Evolutionary conservation across 495 filamentous ascomycete genomes (phyloP).

Genomic region (Penicillium cinerascens): DNA sequence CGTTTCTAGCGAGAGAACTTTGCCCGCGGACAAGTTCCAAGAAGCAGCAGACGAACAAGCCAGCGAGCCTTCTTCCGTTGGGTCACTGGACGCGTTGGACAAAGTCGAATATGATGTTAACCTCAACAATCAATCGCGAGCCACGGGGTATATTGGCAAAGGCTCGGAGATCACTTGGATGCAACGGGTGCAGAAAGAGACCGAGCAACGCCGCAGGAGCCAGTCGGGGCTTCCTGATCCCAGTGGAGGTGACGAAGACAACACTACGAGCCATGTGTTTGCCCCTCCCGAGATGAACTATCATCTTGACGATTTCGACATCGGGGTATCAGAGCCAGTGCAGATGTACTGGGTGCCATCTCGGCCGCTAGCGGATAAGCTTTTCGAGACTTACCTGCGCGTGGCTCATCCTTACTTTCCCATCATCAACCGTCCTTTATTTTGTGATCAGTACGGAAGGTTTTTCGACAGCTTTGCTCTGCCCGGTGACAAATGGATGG

Average conservation of each 20-base stretch:
- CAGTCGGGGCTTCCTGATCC: background rate
- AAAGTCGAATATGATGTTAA: constrained; percentile 54
- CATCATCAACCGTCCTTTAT: constrained; percentile 47
- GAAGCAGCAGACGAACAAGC: background rate
- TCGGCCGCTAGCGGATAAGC: constrained; percentile 42
- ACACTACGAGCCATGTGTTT: constrained; percentile 6
- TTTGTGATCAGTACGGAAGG: constrained; percentile 31
- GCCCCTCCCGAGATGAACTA: constrained; percentile 40
- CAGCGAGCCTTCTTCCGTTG: constrained; percentile 43
- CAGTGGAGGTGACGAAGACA: constrained; percentile 7
- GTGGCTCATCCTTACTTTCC: constrained; percentile 56
- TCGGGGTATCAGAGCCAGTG: constrained; percentile 39
- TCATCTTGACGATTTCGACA: constrained; percentile 53
- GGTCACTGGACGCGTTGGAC: constrained; percentile 55
- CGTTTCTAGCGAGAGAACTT: background rate
- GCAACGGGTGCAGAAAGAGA: constrained; percentile 31
- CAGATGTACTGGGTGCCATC: constrained; percentile 49
- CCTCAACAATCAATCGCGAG: constrained; percentile 35
- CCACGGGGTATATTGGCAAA: constrained; percentile 58
- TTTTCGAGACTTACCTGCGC: constrained; percentile 51
- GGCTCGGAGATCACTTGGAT: constrained; percentile 63
- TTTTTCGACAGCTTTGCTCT: constrained; percentile 24
- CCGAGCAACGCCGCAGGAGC: background rate
- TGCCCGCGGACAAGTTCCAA: background rate
- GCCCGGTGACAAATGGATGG: constrained; percentile 48